Evolutionary conservation across 192 early-diverging fungal genomes (phyloP), one percentile per base, ranked within the genome.

Genomic region (Lobulomyces angularis): DNA sequence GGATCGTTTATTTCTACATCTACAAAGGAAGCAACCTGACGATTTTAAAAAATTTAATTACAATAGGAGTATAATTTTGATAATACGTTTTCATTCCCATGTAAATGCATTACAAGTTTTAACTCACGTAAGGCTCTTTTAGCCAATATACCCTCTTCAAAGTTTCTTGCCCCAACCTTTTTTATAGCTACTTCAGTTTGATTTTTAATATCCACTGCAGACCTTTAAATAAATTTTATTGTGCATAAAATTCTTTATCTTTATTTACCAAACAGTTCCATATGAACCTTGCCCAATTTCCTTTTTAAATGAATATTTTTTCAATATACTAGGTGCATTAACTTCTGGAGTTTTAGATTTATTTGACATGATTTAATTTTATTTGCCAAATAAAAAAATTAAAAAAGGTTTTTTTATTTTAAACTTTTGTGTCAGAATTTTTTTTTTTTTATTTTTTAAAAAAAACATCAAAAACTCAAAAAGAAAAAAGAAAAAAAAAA

Each of bases 141-240:
- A 8, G 87, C 84, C 21, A 89, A 68, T 35, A 92, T 83, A 27
- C 79, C 75, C 58, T 83, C 79, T 42, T 85, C 83, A 53, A 85
- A 87, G 34, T 85, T 76, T 37, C 77, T 77, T 20, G 78, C 74
- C 7, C 62, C 54, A 9, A 89, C 80, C 53, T 86, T 84, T 56
- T 97, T 97, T 64, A 97, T 92, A 39, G 90, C 90, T 8, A 96
- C 85, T 48, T 85, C 81, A 50, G 74, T 59, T 8, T 81, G 79
- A 5, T 77, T 86, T 47, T 84, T 76, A 11, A 74, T 67, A 53
- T 86, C 77, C 45, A 81, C 81, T 24, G 86, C 91, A 47, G 84
- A 83, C 58, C 87, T 89, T 54, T 24, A 29, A 41, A 36, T 34
- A 47, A n/a, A n/a, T n/a, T n/a, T n/a, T n/a, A n/a, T n/a, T n/a